Base-by-base conservation (phyloP, 1,139 yeast genomes). In the Candida anutae region DNA sequence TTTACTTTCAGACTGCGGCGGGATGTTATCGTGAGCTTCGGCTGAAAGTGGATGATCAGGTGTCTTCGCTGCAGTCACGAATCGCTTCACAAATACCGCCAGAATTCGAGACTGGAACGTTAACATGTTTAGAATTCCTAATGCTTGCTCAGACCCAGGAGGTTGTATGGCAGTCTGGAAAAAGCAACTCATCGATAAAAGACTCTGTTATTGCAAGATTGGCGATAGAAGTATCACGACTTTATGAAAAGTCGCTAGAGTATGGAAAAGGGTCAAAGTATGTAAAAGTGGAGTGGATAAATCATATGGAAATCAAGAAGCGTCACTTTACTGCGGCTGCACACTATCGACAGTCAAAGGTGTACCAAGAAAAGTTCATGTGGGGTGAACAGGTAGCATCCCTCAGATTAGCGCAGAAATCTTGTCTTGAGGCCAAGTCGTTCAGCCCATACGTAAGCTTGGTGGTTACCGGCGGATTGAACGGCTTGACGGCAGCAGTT, bases 61-160 rank as follows among this genome's bases (percentile, higher is more conserved):
- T 22, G 18, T 19, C 18, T 35, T 14, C 50, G 45, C 6, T 18
- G 30, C 9, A 13, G 6, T n/a, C n/a, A n/a, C n/a, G n/a, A n/a
- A n/a, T n/a, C n/a, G n/a, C n/a, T n/a, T n/a, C n/a, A n/a, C n/a
- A n/a, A n/a, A n/a, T n/a, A n/a, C n/a, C n/a, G n/a, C n/a, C n/a
- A n/a, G 67, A 58, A 27, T 45, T 61, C 16, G 50, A 53, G 5
- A 13, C 16, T 4, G 45, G 45, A 5, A 55, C 69, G 1, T 34
- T 60, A 5, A 34, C 34, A 13, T 53, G 58, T 25, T 44, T 65
- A 17, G 44, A 45, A 26, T 38, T 38, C n/a, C 41, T 85, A 14
- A 72, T 74, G 71, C 47, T 82, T 22, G 94, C 94, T 0, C 94
- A 85, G 43, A 93, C 95, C 0, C 95, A 87, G 49, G 96, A 88